Evolutionary conservation across 2,329 filamentous ascomycete genomes (phyloP), one percentile per base, ranked within the genome.

Genomic region (Cladosporium sp.): DNA sequence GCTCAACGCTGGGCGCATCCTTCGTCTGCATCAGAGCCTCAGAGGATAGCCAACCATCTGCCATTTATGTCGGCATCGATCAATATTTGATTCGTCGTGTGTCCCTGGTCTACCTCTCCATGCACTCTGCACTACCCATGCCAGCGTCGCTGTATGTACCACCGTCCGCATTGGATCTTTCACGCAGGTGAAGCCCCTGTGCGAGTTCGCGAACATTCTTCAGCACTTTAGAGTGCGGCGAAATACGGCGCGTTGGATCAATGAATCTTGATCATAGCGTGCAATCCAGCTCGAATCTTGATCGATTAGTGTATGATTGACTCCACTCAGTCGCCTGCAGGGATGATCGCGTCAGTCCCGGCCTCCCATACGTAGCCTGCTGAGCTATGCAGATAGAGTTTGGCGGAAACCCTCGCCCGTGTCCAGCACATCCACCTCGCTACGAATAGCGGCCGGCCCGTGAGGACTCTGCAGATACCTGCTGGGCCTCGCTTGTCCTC

Each of bases 391-490:
- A 35, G 59, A 52, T 62, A 62, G 44, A 52, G 44, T 62, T 62
- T 28, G 59, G 11, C 59, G 46, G 59, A 31, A 29, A 37, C 46
- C 46, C 26, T 26, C 44, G n/a, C 31, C 59, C 59, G 59, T 21
- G 40, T 37, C 31, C 59, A 52, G 23, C 21, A 21, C n/a, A 21
- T 14, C 44, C 44, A 52, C 29, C 12, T 46, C 59, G 59, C 35
- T 52, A 29, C 44, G n/a, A 18, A 5, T 62, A 53, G 59, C 23
- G 59, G 28, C 46, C 59, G 59, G 59, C 10, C 59, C 59, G 59
- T 50, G 59, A 62, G 44, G 56, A 62, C n/a, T 33, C 44, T 62
- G 59, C 59, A 62, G 59, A 29, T 31, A 3, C 52, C 12, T 55
- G n/a, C 52, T 21, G n/a, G 52, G 18, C 52, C 52, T 31, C 56